A percentile compares a stretch with the other conserved stretches of the same genome.
These are phyloP conservation scores for Xylaria arbuscula DNA, from an alignment of 2,329 filamentous ascomycete genomes.

Conservation along the genomic window DNA sequence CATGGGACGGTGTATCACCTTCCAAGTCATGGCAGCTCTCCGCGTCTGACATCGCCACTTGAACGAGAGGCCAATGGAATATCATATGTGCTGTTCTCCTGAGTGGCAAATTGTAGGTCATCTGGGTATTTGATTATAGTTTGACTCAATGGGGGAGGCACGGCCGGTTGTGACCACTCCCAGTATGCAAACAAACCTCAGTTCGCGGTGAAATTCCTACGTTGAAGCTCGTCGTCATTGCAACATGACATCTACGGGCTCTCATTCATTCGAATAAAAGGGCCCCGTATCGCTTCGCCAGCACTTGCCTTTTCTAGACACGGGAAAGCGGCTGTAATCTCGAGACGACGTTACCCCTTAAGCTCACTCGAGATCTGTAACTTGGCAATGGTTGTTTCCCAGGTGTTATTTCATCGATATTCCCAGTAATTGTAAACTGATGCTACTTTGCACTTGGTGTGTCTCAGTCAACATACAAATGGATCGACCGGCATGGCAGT, in stretches of 20 bases:
- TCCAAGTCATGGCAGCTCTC: conserved; percentile 5
- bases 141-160: background rate
- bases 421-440: background rate
- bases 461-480: background rate
- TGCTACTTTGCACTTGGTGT: background rate
- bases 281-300: background rate
- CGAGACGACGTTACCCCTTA: background rate
- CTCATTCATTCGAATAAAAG: background rate
- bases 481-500: background rate
- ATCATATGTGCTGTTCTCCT: background rate
- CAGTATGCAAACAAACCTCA: background rate
- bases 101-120: conserved; percentile 9
- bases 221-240: background rate
- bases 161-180: background rate
- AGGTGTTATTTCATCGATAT: background rate
- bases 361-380: background rate
- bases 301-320: conserved; percentile 4
- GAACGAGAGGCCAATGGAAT: conserved; percentile 2
- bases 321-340: conserved; percentile 20
- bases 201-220: background rate
- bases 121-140: conserved; percentile 9
- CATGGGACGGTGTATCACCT: conserved; percentile 8
- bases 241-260: background rate
- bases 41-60: conserved; percentile 32
- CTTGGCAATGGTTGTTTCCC: background rate